phyloP scores from a whole-genome alignment of 192 early-diverging fungal species.

The Dispira parvispora region DNA sequence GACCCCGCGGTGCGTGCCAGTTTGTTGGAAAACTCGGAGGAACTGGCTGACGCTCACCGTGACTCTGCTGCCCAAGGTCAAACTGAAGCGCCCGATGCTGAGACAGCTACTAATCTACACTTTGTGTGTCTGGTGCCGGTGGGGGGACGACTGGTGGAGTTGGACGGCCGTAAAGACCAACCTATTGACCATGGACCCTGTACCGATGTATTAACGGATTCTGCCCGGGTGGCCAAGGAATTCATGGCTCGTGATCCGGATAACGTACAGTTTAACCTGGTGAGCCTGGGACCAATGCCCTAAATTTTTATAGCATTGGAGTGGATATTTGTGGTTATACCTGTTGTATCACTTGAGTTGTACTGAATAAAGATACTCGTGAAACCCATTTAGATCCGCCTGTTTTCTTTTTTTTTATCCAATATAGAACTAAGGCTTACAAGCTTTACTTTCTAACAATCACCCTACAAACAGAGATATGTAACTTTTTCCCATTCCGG shows the following conservation, averaged over 20 bases:
- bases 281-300: conserved; percentile 29
- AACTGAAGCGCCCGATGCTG: conserved; percentile 48
- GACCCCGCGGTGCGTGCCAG: conserved; percentile 58
- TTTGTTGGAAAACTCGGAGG: conserved; percentile 42
- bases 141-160: conserved; percentile 66
- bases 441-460: too few relatives aligned
- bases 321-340: background rate
- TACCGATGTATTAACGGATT: conserved; percentile 30
- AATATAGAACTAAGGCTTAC: too few relatives aligned
- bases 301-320: background rate
- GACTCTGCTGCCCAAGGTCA: conserved; percentile 40
- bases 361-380: too few relatives aligned
- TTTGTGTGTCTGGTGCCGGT: conserved; percentile 72
- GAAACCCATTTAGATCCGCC: too few relatives aligned
- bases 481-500: too few relatives aligned
- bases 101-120: conserved; percentile 64
- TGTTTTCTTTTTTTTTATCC: too few relatives aligned
- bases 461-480: too few relatives aligned
- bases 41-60: conserved; percentile 36
- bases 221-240: conserved; percentile 37
- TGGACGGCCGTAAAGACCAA: conserved; percentile 66
- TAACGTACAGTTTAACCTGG: conserved; percentile 43
- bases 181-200: conserved; percentile 73
- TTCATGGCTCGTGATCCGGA: conserved; percentile 53
- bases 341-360: background rate